phyloP scores from a whole-genome alignment of 805 yeast genomes.

The Metschnikowia rubicola region DNA sequence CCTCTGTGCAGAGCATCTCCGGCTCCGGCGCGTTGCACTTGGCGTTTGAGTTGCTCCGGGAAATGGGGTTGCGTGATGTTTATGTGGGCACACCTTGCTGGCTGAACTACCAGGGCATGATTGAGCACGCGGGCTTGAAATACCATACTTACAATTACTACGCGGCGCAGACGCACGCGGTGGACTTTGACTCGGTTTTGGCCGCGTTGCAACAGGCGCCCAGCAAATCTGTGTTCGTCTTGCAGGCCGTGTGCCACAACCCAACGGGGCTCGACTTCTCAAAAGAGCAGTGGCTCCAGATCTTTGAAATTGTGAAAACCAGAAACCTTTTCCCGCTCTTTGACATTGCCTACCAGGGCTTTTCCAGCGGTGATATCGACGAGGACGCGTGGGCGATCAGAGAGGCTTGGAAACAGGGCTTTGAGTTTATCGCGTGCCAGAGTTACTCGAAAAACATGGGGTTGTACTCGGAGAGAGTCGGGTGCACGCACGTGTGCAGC shows the following conservation, averaged over 20 bases:
- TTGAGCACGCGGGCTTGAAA: slow-evolving; percentile 29
- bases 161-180: slow-evolving; percentile 24
- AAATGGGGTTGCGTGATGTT: slow-evolving; percentile 18
- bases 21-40: slow-evolving; percentile 43
- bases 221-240: slow-evolving; percentile 30
- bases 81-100: slow-evolving; percentile 40
- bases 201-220: slow-evolving; percentile 30
- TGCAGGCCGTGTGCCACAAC: slow-evolving; percentile 45
- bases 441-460: slow-evolving; percentile 43
- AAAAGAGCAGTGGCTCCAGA: slow-evolving; percentile 34
- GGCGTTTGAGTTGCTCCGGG: slow-evolving; percentile 28
- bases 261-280: slow-evolving; percentile 43
- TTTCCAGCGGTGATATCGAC: slow-evolving; percentile 28
- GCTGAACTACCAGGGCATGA: slow-evolving; percentile 38
- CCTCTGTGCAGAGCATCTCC: slow-evolving; percentile 37
- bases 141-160: slow-evolving; percentile 30
- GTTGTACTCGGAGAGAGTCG: slow-evolving; percentile 39
- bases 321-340: slow-evolving; percentile 29
- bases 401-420: slow-evolving; percentile 26
- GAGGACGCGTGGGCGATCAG: slow-evolving; percentile 40
- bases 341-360: slow-evolving; percentile 44
- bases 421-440: slow-evolving; percentile 29
- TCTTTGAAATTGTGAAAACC: slow-evolving; percentile 24
- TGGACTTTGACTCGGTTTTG: slow-evolving; percentile 27
- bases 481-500: slow-evolving; percentile 31